These are phyloP conservation scores for Daldinia eschscholtzii DNA, from an alignment of 2,329 filamentous ascomycete species.

Conservation along the genomic window DNA sequence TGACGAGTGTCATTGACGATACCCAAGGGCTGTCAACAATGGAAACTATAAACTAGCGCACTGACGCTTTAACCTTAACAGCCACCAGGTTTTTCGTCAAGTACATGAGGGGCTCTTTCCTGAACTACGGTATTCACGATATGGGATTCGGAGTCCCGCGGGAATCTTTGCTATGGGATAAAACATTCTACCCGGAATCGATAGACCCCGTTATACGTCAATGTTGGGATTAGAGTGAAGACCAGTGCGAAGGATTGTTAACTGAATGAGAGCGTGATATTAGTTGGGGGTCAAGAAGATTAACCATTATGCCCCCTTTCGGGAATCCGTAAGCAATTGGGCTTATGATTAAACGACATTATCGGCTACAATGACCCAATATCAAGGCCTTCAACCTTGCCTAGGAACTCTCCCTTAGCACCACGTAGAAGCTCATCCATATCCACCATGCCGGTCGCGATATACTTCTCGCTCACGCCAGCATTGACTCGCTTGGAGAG, in stretches of 20 bases:
- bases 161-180: background rate
- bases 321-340: background rate
- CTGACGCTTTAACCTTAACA: background rate
- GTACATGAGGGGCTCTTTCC: no score
- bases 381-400: slow-evolving; percentile 60
- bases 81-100: no score
- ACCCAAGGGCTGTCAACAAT: background rate
- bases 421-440: slow-evolving; percentile 76
- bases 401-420: slow-evolving; percentile 76
- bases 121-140: background rate
- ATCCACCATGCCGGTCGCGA: slow-evolving; percentile 87
- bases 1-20: background rate
- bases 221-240: background rate
- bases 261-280: background rate
- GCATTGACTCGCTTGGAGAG: slow-evolving; percentile 82
- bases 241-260: background rate
- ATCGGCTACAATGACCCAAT: slow-evolving; percentile 52
- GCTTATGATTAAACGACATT: background rate
- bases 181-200: background rate
- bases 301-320: background rate
- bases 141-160: background rate
- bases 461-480: slow-evolving; percentile 87
- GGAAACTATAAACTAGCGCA: background rate
- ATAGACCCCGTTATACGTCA: background rate
- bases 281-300: background rate